Percentiles rank a stretch among this genome's conserved stretches.
These are phyloP conservation scores for Adansonia gregorii DNA, from an alignment of 441 rosid genomes.

Conservation along the genomic window DNA sequence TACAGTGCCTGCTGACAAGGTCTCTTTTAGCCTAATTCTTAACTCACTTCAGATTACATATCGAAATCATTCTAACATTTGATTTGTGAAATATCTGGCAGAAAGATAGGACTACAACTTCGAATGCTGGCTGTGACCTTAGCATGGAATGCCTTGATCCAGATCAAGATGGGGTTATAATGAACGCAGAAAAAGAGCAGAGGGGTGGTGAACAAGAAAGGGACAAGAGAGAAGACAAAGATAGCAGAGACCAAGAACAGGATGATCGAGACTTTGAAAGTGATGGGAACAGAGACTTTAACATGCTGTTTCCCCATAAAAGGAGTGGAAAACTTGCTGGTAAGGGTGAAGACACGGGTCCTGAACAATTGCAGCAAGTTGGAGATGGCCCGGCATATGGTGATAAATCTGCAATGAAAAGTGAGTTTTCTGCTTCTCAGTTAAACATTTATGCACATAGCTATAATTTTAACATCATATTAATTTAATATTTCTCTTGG, in stretches of 20 bases:
- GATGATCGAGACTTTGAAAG: conserved; percentile 68
- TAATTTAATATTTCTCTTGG: conserved; percentile 5
- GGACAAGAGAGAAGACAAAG: conserved; percentile 75
- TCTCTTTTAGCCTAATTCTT: conserved; percentile 36
- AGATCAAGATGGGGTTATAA: conserved; percentile 58
- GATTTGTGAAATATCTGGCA: conserved; percentile 45
- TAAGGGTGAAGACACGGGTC: conserved; percentile 49
- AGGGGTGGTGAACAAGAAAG: conserved; percentile 72
- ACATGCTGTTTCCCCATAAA: conserved; percentile 58
- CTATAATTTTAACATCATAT: neutral
- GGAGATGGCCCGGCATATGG: conserved; percentile 61
- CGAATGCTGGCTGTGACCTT: conserved; percentile 59
- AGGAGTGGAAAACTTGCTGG: conserved; percentile 34
- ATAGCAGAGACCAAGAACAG: conserved; percentile 56
- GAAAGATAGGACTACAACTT: conserved; percentile 66
- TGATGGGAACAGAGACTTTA: conserved; percentile 61
- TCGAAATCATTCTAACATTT: conserved; percentile 35
- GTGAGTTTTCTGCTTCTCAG: conserved; percentile 39
- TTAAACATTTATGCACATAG: neutral
- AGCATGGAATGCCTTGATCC: conserved; percentile 62
- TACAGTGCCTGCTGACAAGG: conserved; percentile 74
- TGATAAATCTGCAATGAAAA: conserved; percentile 68
- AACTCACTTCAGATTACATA: conserved; percentile 24
- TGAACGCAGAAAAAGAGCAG: conserved; percentile 74
- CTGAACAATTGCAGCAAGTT: conserved; percentile 63